phyloP scores from a whole-genome alignment of 495 filamentous ascomycete species.

The Hyaloscypha finlandica region DNA sequence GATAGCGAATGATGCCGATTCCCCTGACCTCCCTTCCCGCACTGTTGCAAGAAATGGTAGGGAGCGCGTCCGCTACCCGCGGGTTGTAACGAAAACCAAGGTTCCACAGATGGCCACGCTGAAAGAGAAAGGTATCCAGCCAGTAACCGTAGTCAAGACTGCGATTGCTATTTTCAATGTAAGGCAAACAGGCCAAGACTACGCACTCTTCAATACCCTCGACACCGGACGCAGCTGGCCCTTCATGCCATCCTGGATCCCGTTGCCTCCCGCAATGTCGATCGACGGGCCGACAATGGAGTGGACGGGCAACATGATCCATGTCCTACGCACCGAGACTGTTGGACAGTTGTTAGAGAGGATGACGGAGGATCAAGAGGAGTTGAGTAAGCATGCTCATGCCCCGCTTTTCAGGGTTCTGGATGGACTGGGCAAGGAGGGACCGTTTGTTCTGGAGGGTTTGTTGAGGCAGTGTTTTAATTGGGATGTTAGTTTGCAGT shows the following conservation, averaged over 20 bases:
- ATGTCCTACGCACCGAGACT: not conserved
- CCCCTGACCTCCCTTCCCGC: not conserved
- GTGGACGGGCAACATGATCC: conserved; percentile 3
- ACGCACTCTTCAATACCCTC: conserved; percentile 8
- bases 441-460: not conserved
- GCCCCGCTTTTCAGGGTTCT: conserved; percentile 7
- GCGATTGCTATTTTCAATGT: not conserved
- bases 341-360: not conserved
- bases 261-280: conserved; percentile 5
- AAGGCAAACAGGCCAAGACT: conserved; percentile 6
- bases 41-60: not conserved
- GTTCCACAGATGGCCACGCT: not conserved
- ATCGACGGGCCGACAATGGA: conserved; percentile 9
- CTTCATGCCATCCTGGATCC: not conserved
- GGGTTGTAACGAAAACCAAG: not conserved
- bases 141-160: conserved; percentile 6
- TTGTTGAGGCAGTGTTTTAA: conserved; percentile 1
- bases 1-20: not conserved
- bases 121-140: not conserved
- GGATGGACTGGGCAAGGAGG: conserved; percentile 3
- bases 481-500: conserved; percentile 11
- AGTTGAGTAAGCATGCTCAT: conserved; percentile 7
- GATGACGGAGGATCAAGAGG: not conserved
- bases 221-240: conserved; percentile 1
- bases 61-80: not conserved